Evolutionary conservation across 768 basidiomycete genomes (phyloP).

Genomic region (Mycena chlorophos): DNA sequence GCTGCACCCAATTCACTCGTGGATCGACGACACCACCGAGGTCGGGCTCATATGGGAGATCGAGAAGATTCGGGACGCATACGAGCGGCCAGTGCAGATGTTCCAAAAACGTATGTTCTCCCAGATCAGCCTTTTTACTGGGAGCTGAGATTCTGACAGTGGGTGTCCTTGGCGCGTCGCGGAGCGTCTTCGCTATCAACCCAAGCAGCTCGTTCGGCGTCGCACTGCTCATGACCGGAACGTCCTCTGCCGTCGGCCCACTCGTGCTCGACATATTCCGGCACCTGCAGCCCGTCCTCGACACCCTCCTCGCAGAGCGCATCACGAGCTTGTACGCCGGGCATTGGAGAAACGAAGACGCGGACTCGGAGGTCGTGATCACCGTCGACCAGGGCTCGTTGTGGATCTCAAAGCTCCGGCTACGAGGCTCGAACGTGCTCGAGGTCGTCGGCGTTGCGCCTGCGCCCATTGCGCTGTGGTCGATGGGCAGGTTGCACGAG

Average conservation of each 20-base stretch:
- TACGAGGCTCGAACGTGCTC: conserved; percentile 22
- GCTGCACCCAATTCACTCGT: conserved; percentile 27
- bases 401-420: conserved; percentile 12
- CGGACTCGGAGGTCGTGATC: conserved; percentile 12
- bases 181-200: conserved; percentile 26
- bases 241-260: conserved; percentile 10
- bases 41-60: conserved; percentile 27
- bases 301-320: conserved; percentile 8
- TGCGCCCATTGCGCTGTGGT: conserved; percentile 19
- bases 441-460: conserved; percentile 13
- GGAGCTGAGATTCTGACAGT: conserved; percentile 9
- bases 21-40: conserved; percentile 21
- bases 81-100: conserved; percentile 6
- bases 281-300: conserved; percentile 25
- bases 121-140: not conserved
- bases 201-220: conserved; percentile 19
- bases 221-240: conserved; percentile 19
- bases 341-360: conserved; percentile 6
- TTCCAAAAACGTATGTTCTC: conserved; percentile 8
- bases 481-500: conserved; percentile 15
- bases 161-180: conserved; percentile 23
- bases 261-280: conserved; percentile 16
- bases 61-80: conserved; percentile 17
- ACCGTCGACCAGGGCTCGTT: conserved; percentile 18
- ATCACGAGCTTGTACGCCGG: conserved; percentile 8